These are phyloP conservation scores for Aspergillus wentii DNA, from an alignment of 495 filamentous ascomycete species.

Conservation along the genomic window DNA sequence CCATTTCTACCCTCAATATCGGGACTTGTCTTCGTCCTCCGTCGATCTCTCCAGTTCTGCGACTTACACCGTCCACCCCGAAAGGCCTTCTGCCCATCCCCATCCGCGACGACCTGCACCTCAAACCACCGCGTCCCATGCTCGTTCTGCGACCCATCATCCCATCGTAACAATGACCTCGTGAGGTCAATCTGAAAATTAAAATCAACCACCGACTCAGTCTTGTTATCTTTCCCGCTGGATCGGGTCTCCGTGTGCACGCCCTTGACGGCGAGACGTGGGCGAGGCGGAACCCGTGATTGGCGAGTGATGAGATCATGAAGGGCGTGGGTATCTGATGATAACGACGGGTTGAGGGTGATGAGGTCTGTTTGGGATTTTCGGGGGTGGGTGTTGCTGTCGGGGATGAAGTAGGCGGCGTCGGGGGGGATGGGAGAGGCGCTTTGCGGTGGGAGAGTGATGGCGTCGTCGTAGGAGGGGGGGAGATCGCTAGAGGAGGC, in stretches of 20 bases:
- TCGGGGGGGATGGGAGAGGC: slow-evolving; percentile 6
- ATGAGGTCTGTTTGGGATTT: slow-evolving; percentile 18
- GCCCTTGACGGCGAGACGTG: slow-evolving; percentile 27
- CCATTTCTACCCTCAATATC: slow-evolving; percentile 6
- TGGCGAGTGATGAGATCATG: slow-evolving; percentile 23
- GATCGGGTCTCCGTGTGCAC: slow-evolving; percentile 24
- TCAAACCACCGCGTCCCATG: slow-evolving; percentile 20
- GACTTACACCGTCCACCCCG: slow-evolving; percentile 24
- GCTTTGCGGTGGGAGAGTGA: neutral
- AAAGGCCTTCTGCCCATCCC: slow-evolving; percentile 20
- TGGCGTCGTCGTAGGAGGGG: slow-evolving; percentile 10
- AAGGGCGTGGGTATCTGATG: slow-evolving; percentile 16
- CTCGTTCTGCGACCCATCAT: slow-evolving; percentile 3
- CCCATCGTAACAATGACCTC: slow-evolving; percentile 28
- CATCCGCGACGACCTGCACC: slow-evolving; percentile 19
- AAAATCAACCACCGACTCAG: slow-evolving; percentile 31
- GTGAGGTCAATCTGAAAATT: slow-evolving; percentile 33
- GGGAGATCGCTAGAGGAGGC: slow-evolving; percentile 5
- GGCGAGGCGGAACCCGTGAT: slow-evolving; percentile 30
- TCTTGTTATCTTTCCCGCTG: slow-evolving; percentile 25
- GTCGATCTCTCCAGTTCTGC: slow-evolving; percentile 12
- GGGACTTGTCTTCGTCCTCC: slow-evolving; percentile 10
- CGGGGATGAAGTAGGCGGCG: slow-evolving; percentile 4
- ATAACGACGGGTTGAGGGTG: slow-evolving; percentile 22
- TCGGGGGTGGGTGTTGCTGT: slow-evolving; percentile 4